Conservation (phyloP, 176 grass and related monocot species). For the Carex parvula region DNA sequence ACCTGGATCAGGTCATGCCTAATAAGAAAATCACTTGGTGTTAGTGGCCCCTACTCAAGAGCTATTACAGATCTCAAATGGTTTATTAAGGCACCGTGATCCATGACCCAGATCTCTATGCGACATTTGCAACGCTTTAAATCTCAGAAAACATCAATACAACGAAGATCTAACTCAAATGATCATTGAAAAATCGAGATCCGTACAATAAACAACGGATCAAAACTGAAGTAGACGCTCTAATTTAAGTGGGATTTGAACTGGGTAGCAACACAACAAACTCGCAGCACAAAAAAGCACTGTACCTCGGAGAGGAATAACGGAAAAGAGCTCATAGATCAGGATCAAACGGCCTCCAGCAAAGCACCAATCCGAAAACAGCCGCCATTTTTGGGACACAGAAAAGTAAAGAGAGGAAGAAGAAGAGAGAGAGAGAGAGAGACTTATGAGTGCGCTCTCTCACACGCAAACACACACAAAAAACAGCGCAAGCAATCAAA, state of each 20-base stretch:
- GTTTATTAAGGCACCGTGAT: neutral
- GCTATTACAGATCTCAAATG: slow-evolving; percentile 10
- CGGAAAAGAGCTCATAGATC: slow-evolving; percentile 15
- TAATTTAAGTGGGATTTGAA: slow-evolving; percentile 1
- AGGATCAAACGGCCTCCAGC: slow-evolving; percentile 19
- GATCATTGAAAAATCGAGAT: slow-evolving; percentile 20
- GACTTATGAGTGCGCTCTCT: neutral
- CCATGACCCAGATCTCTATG: neutral
- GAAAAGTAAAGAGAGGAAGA: neutral
- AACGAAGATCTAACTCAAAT: slow-evolving; percentile 6
- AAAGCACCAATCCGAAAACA: neutral
- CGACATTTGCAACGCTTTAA: neutral
- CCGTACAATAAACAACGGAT: slow-evolving; percentile 12
- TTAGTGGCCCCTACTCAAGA: neutral
- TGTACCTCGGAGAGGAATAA: slow-evolving; percentile 15
- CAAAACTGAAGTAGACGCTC: slow-evolving; percentile 7
- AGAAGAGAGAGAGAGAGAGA: neutral
- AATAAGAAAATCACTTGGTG: neutral
- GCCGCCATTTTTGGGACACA: slow-evolving; percentile 3
- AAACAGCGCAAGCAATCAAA: slow-evolving; percentile 18
- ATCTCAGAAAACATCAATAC: neutral
- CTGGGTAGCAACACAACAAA: neutral
- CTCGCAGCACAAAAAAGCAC: neutral
- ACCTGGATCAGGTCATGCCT: slow-evolving; percentile 18
- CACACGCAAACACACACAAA: neutral